Base-by-base conservation (phyloP, 2,329 filamentous ascomycete genomes). In the Aspergillus ibericus region DNA sequence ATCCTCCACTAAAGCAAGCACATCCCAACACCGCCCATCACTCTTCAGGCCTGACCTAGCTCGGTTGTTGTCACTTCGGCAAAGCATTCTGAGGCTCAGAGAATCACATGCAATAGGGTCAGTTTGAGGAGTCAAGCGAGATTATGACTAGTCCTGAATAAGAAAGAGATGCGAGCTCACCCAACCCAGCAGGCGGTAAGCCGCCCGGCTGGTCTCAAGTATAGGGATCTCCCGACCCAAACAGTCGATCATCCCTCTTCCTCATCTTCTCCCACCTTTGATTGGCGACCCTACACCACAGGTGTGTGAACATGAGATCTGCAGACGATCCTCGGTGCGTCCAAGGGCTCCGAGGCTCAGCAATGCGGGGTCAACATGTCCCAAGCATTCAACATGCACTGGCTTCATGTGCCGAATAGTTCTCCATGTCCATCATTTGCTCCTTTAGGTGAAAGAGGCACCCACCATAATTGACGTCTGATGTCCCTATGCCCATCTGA, bases 321-420 rank as follows among this genome's bases (percentile, higher is more conserved):
- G 44, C 25, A 25, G 25, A 10, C 27, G 22, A 48, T 48, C 25
- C 44, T 48, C 25, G 44, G 51, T 18, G 13, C 34, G 13, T 13
- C 18, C 51, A 34, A 32, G 16, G 18, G 25, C 40, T 49, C 54
- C 55, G 59, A 60, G 55, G 55, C 59, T 52, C 34, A 34, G 15
- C 22, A 52, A 35, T 42, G 59, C 55, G 59, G 59, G 59, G 59
- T 49, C 40, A 16, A 35, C 25, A 9, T 12, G 44, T 48, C 18
- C 25, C 51, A 47, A 52, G 46, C 38, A 46, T 29, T 29, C 44
- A 48, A 32, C 44, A 58, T 38, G 47, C 5, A 36, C 32, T 48
- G 34, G 34, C 36, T 58, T 55, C 55, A 58, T 55, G 51, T 55
- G 51, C 46, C 35, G 36, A 16, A 29, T 47, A 27, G 12, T 27